Conservation (phyloP, 805 yeast species). For the Candida namnaoensis region DNA sequence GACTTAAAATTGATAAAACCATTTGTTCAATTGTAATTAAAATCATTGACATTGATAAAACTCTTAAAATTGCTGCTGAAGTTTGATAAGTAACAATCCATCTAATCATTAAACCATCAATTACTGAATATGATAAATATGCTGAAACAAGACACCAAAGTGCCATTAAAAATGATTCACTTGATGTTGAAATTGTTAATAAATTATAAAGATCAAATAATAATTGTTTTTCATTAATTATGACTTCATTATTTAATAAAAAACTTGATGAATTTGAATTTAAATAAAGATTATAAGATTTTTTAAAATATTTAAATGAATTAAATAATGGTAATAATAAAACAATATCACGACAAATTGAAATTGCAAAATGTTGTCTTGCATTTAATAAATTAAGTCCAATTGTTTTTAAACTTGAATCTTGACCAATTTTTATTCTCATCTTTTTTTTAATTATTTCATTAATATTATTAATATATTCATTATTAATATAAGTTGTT, state of each 20-base stretch:
- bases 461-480: not conserved
- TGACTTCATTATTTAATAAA: no score
- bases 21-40: slow-evolving; percentile 64
- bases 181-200: slow-evolving; percentile 54
- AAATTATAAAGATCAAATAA: slow-evolving; percentile 11
- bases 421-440: not conserved
- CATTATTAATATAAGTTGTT: no score
- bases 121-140: slow-evolving; percentile 70
- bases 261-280: no score
- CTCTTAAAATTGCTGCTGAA: slow-evolving; percentile 80
- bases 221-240: slow-evolving; percentile 19
- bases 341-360: slow-evolving; percentile 73
- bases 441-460: slow-evolving; percentile 1
- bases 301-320: slow-evolving; percentile 31
- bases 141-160: slow-evolving; percentile 92
- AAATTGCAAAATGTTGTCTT: slow-evolving; percentile 65
- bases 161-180: slow-evolving; percentile 76
- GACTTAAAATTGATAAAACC: slow-evolving; percentile 58
- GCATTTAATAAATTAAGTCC: slow-evolving; percentile 70
- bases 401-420: slow-evolving; percentile 35
- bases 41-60: slow-evolving; percentile 73
- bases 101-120: slow-evolving; percentile 85
- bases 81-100: slow-evolving; percentile 91
- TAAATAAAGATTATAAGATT: no score
- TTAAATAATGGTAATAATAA: slow-evolving; percentile 59